Conservation (phyloP, 257 asterid species). For the Gentiana dahurica region DNA sequence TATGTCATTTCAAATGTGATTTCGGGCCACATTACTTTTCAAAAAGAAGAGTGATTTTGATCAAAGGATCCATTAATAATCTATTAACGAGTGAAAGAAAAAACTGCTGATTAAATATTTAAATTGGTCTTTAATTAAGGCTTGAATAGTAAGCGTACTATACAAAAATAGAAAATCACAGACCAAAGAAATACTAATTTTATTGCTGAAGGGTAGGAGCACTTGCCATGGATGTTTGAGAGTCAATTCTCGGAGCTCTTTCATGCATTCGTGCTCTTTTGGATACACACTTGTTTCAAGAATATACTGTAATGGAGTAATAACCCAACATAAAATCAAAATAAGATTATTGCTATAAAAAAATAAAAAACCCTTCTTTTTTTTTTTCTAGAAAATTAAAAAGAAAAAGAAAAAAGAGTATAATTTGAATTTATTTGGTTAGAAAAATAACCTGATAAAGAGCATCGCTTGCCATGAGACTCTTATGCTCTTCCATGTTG, state of each 20-base stretch:
- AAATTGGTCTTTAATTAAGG: no score
- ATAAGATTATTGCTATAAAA: not conserved
- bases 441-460: conserved; percentile 17
- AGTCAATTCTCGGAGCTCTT: conserved; percentile 78
- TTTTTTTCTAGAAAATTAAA: no score
- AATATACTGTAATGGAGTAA: conserved; percentile 39
- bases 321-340: not conserved
- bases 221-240: conserved; percentile 86
- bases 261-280: conserved; percentile 77
- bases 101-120: no score
- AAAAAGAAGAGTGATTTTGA: no score
- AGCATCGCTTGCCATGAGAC: conserved; percentile 27
- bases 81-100: no score
- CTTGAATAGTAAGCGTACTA: no score
- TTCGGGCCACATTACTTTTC: no score
- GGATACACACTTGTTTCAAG: conserved; percentile 90
- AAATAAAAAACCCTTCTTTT: no score
- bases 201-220: not conserved
- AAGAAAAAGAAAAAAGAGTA: not conserved
- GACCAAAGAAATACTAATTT: no score
- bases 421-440: not conserved
- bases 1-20: no score
- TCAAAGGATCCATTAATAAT: no score
- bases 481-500: conserved; percentile 14
- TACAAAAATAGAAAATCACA: no score